Conservation (phyloP, 108 stramenopile genomes). For the Pseudonitzschia multistriata region DNA sequence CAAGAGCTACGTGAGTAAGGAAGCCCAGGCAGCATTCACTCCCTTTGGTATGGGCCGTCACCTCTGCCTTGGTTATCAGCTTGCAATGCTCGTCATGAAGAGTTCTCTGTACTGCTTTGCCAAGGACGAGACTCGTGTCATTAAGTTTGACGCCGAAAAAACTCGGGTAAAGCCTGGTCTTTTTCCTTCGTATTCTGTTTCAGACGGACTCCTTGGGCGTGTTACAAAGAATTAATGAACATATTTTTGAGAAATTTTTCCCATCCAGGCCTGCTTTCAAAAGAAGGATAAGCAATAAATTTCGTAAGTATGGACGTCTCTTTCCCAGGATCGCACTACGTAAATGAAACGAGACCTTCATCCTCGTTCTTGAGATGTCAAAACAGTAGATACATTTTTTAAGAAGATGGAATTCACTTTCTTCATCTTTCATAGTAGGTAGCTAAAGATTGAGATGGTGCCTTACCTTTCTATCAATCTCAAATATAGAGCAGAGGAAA, state of each 20-base stretch:
- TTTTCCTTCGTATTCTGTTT: constrained; percentile 4
- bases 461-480: no score
- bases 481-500: no score
- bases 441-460: no score
- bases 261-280: no score
- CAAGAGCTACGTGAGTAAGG: constrained; percentile 12
- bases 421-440: background rate
- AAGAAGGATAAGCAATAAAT: no score
- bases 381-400: no score
- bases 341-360: no score
- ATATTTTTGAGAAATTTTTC: no score
- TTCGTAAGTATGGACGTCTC: no score
- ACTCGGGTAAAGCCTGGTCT: background rate
- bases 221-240: no score
- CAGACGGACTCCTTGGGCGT: constrained; percentile 2
- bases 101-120: constrained; percentile 29
- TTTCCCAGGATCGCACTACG: no score
- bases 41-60: constrained; percentile 32
- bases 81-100: constrained; percentile 28
- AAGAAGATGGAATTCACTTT: background rate
- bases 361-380: no score
- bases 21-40: constrained; percentile 7
- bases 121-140: constrained; percentile 11
- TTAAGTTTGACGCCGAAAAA: constrained; percentile 18
- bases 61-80: constrained; percentile 25